Base-by-base conservation (phyloP, 331 rosid species). In the Quercus tomentella region DNA sequence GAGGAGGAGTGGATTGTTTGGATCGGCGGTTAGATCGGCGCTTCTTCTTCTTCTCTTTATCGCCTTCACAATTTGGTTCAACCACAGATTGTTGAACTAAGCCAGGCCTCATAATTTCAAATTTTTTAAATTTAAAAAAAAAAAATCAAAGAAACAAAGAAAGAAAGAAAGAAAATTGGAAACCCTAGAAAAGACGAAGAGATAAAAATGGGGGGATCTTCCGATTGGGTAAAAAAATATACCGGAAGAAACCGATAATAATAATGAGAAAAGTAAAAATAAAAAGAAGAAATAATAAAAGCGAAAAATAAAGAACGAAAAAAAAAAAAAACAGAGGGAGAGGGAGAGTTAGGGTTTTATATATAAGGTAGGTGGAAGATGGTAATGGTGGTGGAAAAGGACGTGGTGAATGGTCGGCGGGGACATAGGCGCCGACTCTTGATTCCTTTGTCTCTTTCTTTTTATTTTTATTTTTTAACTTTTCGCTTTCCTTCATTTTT, bases 31-130 rank as follows among this genome's bases (percentile, higher is more conserved):
- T 83, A 76, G 93, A 78, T 81, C 94, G 90, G 26, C 94, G 96
- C 55, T 79, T 90, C 92, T 91, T 96, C 91, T 86, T 95, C 92
- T 90, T 92, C 16, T 95, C 97, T 87, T 95, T 92, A 21, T 91
- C 98, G 25, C 78, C 92, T 22, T 89, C 90, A 18, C 72, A 67
- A 67, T 67, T 35, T 23, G 90, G 87, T 62, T 94, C 92, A n/a
- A 66, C 76, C 74, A 80, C 75, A 6, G 89, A 80, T 81, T 85
- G 89, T 45, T 90, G 96, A 28, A 80, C 79, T 20, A 83, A 62
- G 7, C 77, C 80, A 41, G 12, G 49, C 61, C 71, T 93, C 99
- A 90, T 95, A 75, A 52, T 85, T 72, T 0, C 54, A 30, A 54
- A 9, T 22, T 5, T 55, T 25, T 17, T 11, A 30, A 31, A 37